Evolutionary conservation across 2,329 filamentous ascomycete species (phyloP), one percentile per base, ranked within the genome.

Genomic region (Pseudonectria buxi): DNA sequence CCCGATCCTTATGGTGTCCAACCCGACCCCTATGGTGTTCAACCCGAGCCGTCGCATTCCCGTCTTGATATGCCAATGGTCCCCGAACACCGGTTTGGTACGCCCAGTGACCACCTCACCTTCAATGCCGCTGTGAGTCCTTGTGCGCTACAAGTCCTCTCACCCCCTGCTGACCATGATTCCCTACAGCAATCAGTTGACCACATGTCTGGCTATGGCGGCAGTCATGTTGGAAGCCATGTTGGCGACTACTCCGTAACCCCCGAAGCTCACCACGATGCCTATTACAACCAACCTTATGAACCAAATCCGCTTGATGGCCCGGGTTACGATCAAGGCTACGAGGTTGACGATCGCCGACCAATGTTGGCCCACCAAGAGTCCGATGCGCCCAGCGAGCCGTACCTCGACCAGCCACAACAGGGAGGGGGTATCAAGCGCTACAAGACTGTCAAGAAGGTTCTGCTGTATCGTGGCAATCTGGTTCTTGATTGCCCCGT

Each of bases 361-460:
- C 89, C 89, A 2, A 95, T 96, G 65, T 67, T 96, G 24, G 65
- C 75, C 15, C 72, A 77, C 32, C 77, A 77, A 30, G 71, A 75
- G 25, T 64, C 68, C 10, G 65, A 70, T 24, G 51, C 35, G 7
- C 46, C 47, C 41, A 64, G 56, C 38, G 66, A 71, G 26, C 57
- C 60, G 2, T 75, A 70, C 48, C 55, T 58, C 31, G 72, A 74
- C 36, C 60, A 68, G 13, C 62, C 63, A 9, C 56, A 56, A 15
- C 61, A 53, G 42, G 58, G 56, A 12, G 44, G 39, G 6, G 44
- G 74, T 4, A 79, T 96, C 48, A 83, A 86, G 60, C 76, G 92
- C 58, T 96, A 87, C 86, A 98, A 96, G 71, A 98, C 92, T 0
- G 90, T 98, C 32, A 98, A 96, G 65, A 87, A 95, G 67, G 90